Conservation (phyloP, 768 basidiomycete species). For the Tylopilus sp. region DNA sequence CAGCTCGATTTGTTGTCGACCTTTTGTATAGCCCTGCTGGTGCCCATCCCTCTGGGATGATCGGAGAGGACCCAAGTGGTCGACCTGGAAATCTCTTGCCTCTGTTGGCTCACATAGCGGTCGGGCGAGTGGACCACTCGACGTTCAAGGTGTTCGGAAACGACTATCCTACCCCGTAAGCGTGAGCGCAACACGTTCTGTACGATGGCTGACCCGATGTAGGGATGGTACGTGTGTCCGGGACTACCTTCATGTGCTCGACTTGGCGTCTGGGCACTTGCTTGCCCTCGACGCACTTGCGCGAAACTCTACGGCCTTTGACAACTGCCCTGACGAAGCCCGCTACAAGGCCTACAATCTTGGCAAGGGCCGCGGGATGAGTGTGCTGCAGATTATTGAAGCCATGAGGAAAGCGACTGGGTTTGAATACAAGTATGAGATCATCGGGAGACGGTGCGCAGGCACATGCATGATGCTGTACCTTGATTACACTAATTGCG, state of each 20-base stretch:
- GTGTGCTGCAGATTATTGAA: constrained; percentile 89
- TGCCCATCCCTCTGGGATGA: constrained; percentile 92
- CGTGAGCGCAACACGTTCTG: not conserved
- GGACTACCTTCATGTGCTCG: constrained; percentile 91
- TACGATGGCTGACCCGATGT: constrained; percentile 1
- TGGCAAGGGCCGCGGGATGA: constrained; percentile 88
- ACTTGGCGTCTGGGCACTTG: constrained; percentile 92
- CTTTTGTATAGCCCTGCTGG: constrained; percentile 74
- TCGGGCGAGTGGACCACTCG: constrained; percentile 74
- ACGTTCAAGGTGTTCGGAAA: constrained; percentile 88
- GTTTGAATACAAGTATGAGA: constrained; percentile 82
- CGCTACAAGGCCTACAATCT: constrained; percentile 96
- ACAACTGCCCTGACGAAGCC: constrained; percentile 45
- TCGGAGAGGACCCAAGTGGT: constrained; percentile 96
- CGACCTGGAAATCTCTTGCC: constrained; percentile 94
- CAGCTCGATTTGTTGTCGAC: not conserved
- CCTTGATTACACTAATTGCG: constrained; percentile 1
- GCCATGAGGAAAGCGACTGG: constrained; percentile 93
- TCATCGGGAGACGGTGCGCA: constrained; percentile 85
- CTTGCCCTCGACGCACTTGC: constrained; percentile 84
- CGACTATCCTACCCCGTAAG: constrained; percentile 92
- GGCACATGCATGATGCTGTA: not conserved
- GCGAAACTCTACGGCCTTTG: constrained; percentile 54
- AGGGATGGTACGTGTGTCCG: constrained; percentile 98
- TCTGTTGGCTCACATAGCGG: constrained; percentile 89